A percentile compares a stretch with the other conserved stretches of the same genome.
Evolutionary conservation across 202 grass and related monocot genomes (phyloP).

Genomic region (Zoysia matrella): DNA sequence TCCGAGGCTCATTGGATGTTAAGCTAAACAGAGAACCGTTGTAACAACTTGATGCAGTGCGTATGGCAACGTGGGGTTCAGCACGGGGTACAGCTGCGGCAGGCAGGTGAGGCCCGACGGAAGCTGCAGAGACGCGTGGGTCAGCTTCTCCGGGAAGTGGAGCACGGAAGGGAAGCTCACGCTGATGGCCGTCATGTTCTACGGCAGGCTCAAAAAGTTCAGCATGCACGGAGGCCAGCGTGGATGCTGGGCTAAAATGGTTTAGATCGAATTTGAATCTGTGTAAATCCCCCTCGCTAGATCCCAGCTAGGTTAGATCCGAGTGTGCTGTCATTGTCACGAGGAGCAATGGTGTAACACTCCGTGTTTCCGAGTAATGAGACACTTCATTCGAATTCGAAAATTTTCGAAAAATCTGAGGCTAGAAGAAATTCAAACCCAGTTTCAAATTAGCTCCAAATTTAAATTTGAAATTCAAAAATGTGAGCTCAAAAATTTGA

Average conservation of each 20-base stretch:
- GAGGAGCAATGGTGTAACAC: too few species aligned
- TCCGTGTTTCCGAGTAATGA: too few species aligned
- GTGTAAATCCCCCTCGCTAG: too few species aligned
- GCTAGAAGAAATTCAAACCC: too few species aligned
- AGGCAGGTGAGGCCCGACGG: slow-evolving; percentile 50
- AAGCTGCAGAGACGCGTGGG: slow-evolving; percentile 56
- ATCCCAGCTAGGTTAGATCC: too few species aligned
- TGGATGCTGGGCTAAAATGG: slow-evolving; percentile 56
- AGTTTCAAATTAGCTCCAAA: too few species aligned
- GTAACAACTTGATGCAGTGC: slow-evolving; percentile 47
- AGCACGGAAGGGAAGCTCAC: slow-evolving; percentile 72
- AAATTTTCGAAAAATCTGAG: too few species aligned
- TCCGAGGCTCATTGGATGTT: neutral
- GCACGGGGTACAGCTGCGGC: slow-evolving; percentile 80
- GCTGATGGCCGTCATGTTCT: slow-evolving; percentile 82
- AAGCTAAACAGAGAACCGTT: neutral
- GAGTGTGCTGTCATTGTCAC: too few species aligned
- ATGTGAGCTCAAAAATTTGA: too few species aligned
- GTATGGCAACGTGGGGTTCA: slow-evolving; percentile 82
- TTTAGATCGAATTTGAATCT: too few species aligned
- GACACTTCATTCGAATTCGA: too few species aligned
- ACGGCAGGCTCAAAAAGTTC: slow-evolving; percentile 87
- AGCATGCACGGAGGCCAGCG: slow-evolving; percentile 54
- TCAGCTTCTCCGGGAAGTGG: slow-evolving; percentile 70
- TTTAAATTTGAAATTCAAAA: too few species aligned